Base-by-base conservation (phyloP, 2,329 filamentous ascomycete genomes). In the Aspergillus sp. region DNA sequence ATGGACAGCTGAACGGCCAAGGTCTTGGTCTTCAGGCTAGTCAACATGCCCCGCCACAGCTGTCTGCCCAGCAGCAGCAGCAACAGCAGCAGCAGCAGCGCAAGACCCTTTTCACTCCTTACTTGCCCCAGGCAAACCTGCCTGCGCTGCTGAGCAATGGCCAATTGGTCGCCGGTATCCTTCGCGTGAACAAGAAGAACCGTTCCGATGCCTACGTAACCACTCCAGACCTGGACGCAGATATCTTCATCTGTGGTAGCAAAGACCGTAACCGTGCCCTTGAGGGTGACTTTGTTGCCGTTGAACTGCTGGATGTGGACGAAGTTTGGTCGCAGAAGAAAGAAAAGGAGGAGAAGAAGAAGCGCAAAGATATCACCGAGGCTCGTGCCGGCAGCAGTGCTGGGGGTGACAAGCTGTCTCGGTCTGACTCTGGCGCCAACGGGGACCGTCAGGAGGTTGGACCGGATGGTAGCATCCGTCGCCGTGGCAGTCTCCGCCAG, bases 311-410 rank as follows among this genome's bases (percentile, higher is more conserved):
- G 54, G 94, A 99, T 72, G 95, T 99, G 7, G 95, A 98, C 74
- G 95, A 99, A 74, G 95, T 99, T 2, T 99, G 95, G 95, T 87
- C 90, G 23, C 95, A 99, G 82, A 99, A 99, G 84, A 91, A 92
- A 59, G 95, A 99, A 78, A 99, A 99, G 77, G 95, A 99, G 80
- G 95, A 99, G 77, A 99, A 99, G 86, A 99, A 99, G 87, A 99
- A 98, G 83, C 91, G 95, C 77, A 99, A 99, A 83, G 95, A 99
- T 73, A 96, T 97, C 61, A 96, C 92, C 36, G 95, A 98, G 74
- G 93, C 91, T 61, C 88, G 94, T 66, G 87, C 86, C 66, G 90
- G 90, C 64, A 90, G 86, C 66, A 91, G 87, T 70, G 90, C 89
- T 65, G 88, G 88, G 63, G 88, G 85, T 70, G 84, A 87, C 75